Evolutionary conservation across 73 alveolate species (phyloP), one percentile per base, ranked within the genome.

Genomic region (Paramecium primaurelia): DNA sequence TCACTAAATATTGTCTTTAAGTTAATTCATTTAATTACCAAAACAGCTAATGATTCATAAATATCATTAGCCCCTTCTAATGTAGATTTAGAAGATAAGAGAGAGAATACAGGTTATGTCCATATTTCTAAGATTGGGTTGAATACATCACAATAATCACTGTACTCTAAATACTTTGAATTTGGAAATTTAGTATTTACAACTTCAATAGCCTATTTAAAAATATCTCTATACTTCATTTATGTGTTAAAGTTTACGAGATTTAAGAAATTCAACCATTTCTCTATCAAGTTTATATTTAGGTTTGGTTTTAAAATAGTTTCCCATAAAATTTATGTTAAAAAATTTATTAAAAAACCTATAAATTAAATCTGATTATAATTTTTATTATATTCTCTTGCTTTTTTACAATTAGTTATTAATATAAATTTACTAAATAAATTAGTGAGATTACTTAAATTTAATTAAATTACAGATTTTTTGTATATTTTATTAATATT

Each of bases 21-120:
- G 49, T n/a, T 32, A 32, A 64, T 32, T 28, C 84, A 64, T 32
- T 34, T 11, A 12, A 64, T 32, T 64, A 64, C 85, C 37, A 86
- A 86, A 58, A 69, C 73, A 30, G 93, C 93, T 5, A 86, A 59
- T 11, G 86, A 58, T 59, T 86, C 93, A 58, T 86, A 86, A 86
- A 86, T 75, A 59, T 86, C 93, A 58, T 64, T 64, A 3, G 42
- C 42, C 8, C 84, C 84, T 64, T 64, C 84, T 34, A 64, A 11
- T 64, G 45, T 12, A 28, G 42, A 32, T 32, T 28, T 64, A 64
- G 84, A 34, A 3, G 84, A 64, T 30, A 64, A 34, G 42, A 64
- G 47, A 14, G 47, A 32, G 51, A 64, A 64, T 34, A 64, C 84
- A 32, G 42, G 84, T 34, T 64, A 64, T 26, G 84, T 64, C 84